Evolutionary conservation across 176 grass and related monocot species (phyloP).

Genomic region (Lolium multiflorum): DNA sequence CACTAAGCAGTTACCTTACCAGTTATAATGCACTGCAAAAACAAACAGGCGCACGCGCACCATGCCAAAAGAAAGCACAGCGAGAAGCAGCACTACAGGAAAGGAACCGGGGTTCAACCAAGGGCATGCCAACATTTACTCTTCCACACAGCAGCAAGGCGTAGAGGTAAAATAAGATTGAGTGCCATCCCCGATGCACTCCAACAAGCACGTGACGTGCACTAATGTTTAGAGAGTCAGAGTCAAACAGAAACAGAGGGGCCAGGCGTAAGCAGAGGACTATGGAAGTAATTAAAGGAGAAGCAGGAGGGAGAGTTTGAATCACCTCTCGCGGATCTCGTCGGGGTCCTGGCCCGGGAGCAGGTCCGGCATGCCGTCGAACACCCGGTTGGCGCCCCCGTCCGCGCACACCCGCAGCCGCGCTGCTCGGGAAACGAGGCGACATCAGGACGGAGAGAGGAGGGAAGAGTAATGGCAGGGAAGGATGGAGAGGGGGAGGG

Average conservation of each 20-base stretch:
- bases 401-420: constrained; percentile 77
- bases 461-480: neutral
- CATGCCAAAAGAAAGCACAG: neutral
- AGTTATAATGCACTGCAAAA: neutral
- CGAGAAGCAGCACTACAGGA: neutral
- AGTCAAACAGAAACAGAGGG: neutral
- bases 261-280: no score
- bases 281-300: neutral
- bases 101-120: neutral
- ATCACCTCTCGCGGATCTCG: constrained; percentile 67
- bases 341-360: constrained; percentile 62
- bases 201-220: constrained; percentile 26
- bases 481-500: neutral
- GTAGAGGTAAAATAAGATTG: neutral
- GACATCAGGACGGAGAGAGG: neutral
- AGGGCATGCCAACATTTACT: neutral
- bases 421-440: constrained; percentile 48
- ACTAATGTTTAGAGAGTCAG: neutral
- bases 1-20: neutral
- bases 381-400: constrained; percentile 85
- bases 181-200: neutral
- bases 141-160: neutral
- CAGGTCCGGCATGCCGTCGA: constrained; percentile 75
- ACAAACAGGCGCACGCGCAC: neutral
- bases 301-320: neutral